Conservation (phyloP, 2,329 filamentous ascomycete species). For the Hymenoscyphus repandus region DNA sequence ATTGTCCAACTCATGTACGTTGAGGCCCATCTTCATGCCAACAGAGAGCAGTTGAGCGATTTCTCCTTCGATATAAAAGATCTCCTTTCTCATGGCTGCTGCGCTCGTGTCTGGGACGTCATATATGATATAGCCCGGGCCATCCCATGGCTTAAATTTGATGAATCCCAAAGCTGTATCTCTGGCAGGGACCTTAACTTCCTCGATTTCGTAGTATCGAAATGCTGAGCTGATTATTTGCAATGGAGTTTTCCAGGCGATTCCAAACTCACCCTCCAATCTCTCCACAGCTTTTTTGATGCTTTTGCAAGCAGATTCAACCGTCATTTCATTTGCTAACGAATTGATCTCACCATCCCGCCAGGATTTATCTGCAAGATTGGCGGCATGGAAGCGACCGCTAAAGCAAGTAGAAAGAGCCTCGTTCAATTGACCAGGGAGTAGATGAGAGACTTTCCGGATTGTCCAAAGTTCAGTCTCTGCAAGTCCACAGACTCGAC, state of each 20-base stretch:
- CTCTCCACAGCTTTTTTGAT: neutral
- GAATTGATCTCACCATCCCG: constrained; percentile 8
- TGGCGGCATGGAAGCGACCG: constrained; percentile 33
- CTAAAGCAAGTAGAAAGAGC: constrained; percentile 66
- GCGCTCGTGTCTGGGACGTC: constrained; percentile 22
- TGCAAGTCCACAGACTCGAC: constrained; percentile 61
- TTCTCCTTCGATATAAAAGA: constrained; percentile 64
- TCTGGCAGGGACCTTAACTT: no score
- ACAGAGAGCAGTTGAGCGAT: constrained; percentile 51
- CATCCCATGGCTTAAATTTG: constrained; percentile 39
- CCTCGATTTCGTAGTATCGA: constrained; percentile 55
- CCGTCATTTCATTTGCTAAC: constrained; percentile 25
- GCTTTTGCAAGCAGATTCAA: neutral
- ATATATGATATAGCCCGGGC: constrained; percentile 24
- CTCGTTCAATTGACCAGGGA: constrained; percentile 79
- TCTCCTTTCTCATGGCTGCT: constrained; percentile 29
- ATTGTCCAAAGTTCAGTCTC: constrained; percentile 61
- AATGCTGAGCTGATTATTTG: constrained; percentile 38
- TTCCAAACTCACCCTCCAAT: neutral
- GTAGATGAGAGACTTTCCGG: constrained; percentile 40
- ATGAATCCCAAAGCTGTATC: constrained; percentile 39
- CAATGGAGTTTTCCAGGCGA: neutral
- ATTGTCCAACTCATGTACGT: constrained; percentile 50
- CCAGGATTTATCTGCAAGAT: constrained; percentile 14
- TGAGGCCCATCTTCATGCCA: constrained; percentile 58